These are phyloP conservation scores for Alisma plantagoaquatica DNA, from an alignment of 106 monocot species.

Conservation along the genomic window DNA sequence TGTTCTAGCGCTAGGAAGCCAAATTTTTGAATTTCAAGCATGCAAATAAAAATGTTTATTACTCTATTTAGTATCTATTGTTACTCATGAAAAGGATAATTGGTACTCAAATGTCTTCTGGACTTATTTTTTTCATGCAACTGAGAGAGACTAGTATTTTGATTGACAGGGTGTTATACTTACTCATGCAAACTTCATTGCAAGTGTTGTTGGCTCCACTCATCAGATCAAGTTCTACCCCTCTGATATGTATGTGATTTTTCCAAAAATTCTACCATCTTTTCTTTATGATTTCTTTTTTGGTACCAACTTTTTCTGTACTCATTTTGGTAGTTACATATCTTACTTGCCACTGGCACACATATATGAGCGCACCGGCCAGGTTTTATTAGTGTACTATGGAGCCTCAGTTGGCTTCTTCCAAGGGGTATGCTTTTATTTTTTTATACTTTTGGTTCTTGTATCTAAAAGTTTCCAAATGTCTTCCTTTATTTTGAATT, in stretches of 20 bases:
- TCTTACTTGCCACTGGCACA: constrained; percentile 98
- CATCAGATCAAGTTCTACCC: constrained; percentile 33
- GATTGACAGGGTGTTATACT: constrained; percentile 73
- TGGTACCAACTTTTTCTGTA: not conserved
- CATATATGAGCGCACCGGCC: constrained; percentile 86
- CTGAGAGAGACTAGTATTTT: too few relatives aligned
- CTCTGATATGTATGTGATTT: constrained; percentile 69
- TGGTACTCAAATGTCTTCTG: too few relatives aligned
- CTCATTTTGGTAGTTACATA: constrained; percentile 53
- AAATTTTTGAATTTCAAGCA: too few relatives aligned
- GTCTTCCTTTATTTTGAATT: too few relatives aligned
- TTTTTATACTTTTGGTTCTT: not conserved
- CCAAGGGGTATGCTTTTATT: constrained; percentile 56
- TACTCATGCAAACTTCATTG: constrained; percentile 82
- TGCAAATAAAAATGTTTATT: too few relatives aligned
- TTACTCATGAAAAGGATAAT: too few relatives aligned
- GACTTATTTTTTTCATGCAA: too few relatives aligned
- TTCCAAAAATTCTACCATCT: too few relatives aligned
- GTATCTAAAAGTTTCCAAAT: not conserved
- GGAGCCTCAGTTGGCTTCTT: constrained; percentile 93
- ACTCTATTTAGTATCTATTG: too few relatives aligned
- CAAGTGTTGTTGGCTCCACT: constrained; percentile 63
- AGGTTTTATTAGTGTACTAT: constrained; percentile 46
- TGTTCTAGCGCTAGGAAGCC: too few relatives aligned
- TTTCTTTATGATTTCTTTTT: not conserved